Conservation (phyloP, 768 basidiomycete species). For the Hericium rajendrae region DNA sequence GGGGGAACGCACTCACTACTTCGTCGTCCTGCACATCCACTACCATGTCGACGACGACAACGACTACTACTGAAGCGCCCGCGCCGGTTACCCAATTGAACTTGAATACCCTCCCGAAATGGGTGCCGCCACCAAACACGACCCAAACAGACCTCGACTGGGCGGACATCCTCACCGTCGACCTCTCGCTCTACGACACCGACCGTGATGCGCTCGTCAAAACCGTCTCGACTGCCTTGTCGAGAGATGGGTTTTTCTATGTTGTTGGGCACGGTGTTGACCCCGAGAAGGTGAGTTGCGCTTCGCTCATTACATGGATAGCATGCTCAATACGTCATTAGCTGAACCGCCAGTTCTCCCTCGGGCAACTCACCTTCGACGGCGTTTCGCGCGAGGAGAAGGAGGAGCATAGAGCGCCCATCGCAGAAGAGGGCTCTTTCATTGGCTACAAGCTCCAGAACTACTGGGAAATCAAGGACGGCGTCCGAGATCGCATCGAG, state of each 20-base stretch:
- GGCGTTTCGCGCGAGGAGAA: slow-evolving; percentile 24
- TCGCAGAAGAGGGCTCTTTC: slow-evolving; percentile 26
- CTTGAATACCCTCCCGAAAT: neutral
- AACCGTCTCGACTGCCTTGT: slow-evolving; percentile 22
- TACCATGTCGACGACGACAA: neutral
- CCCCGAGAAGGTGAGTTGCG: slow-evolving; percentile 15
- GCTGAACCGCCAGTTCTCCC: slow-evolving; percentile 24
- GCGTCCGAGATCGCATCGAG: slow-evolving; percentile 25
- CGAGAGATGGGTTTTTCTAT: slow-evolving; percentile 28
- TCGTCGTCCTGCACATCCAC: too few species aligned
- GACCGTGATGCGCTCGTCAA: slow-evolving; percentile 19
- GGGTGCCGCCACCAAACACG: neutral
- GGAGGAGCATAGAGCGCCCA: slow-evolving; percentile 21
- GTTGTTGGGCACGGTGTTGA: slow-evolving; percentile 25
- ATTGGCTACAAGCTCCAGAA: slow-evolving; percentile 28
- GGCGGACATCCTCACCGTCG: slow-evolving; percentile 29
- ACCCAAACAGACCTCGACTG: slow-evolving; percentile 17
- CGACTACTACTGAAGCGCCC: neutral
- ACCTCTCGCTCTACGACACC: slow-evolving; percentile 24
- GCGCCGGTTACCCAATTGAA: neutral
- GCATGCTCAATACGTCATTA: neutral
- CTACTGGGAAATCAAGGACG: slow-evolving; percentile 28
- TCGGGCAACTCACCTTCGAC: slow-evolving; percentile 24
- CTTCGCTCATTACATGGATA: neutral
- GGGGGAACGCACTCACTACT: too few species aligned